Evolutionary conservation across 768 basidiomycete genomes (phyloP), one percentile per base, ranked within the genome.

Genomic region (Boletus barrowsii): DNA sequence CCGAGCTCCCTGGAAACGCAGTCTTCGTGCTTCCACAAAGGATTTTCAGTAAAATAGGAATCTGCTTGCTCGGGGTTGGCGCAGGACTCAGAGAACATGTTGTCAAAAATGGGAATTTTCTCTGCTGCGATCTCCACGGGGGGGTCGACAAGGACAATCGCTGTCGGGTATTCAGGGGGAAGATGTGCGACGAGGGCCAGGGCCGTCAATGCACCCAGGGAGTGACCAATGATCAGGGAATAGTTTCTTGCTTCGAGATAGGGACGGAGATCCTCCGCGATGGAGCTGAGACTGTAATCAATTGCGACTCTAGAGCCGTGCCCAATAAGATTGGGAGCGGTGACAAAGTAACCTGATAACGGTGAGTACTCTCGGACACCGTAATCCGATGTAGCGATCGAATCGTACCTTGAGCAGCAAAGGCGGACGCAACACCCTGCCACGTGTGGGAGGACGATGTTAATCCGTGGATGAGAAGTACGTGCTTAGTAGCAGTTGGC

Each of bases 401-500:
- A 45, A n/a, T 26, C 37, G 4, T 42, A 65, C 67, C 63, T 57
- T 54, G 53, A 14, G 46, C 36, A 22, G 42, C 65, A 41, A 65
- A 54, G 1, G 58, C 40, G 10, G 45, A 43, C 2, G 60, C 68
- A 2, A 65, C 49, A 13, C 55, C 47, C 18, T 58, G 55, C 65
- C 67, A 65, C 2, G 56, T 49, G 7, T 57, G 60, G 1, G 64
- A 59, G 3, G 63, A 59, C 1, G 58, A 65, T 20, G 60, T 48
- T 2, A 64, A 15, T 8, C 68, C 68, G n/a, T 69, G 68, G 41
- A 69, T 54, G 24, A 68, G 37, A 3, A 68, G 59, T 13, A 66
- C 68, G 2, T 59, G 60, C 18, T 68, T 68, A 5, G 49, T 56
- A 1, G 68, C 37, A 7, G 57, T 17, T 4, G 66, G 64, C 11